Evolutionary conservation across 208 protist species (phyloP).

Genomic region (Plasmodiophora brassicae): DNA sequence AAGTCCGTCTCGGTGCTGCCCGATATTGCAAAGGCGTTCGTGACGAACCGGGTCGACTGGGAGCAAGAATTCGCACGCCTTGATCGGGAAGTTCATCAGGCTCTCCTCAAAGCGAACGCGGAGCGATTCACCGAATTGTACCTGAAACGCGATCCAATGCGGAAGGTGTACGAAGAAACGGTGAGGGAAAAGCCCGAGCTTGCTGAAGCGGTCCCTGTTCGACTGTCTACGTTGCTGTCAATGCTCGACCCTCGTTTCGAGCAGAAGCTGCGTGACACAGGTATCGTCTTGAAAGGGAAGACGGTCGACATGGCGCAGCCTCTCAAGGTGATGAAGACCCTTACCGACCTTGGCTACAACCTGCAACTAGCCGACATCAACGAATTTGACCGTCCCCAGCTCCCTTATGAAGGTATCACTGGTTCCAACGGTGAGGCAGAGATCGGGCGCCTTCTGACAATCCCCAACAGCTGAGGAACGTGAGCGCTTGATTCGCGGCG

Average conservation of each 20-base stretch:
- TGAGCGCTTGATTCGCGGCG: background rate
- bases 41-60: background rate
- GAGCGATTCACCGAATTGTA: background rate
- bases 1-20: background rate
- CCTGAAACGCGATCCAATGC: background rate
- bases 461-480: background rate
- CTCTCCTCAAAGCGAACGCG: background rate
- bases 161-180: background rate
- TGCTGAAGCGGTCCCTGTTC: background rate
- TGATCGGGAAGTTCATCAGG: background rate
- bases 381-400: background rate
- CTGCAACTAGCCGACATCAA: background rate
- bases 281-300: background rate
- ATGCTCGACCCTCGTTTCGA: background rate
- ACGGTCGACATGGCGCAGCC: background rate
- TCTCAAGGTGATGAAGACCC: background rate
- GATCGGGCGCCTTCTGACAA: background rate
- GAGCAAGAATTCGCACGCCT: background rate
- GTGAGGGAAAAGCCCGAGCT: background rate
- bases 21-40: background rate
- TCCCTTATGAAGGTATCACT: constrained; percentile 20
- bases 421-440: background rate
- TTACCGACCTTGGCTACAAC: background rate
- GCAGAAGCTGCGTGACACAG: background rate
- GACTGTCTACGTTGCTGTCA: background rate